A percentile compares a stretch with the other conserved stretches of the same genome.
These are phyloP conservation scores for Phytophthora syringae DNA, from an alignment of 352 stramenopile species.

Conservation along the genomic window DNA sequence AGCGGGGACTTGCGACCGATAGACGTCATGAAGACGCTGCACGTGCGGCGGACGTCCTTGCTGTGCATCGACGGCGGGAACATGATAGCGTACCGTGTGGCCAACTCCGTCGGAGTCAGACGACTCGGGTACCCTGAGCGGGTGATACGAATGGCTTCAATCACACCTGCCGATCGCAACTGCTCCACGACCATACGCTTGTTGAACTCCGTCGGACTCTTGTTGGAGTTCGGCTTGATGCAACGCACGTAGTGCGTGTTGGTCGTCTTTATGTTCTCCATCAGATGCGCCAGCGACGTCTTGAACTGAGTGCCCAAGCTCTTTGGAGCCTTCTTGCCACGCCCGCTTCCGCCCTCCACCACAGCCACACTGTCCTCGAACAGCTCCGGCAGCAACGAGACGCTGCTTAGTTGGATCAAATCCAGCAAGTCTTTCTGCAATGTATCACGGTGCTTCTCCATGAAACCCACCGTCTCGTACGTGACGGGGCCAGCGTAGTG, in stretches of 20 bases:
- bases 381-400: conserved; percentile 70
- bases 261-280: conserved; percentile 88
- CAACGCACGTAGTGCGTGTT: conserved; percentile 91
- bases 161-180: conserved; percentile 90
- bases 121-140: conserved; percentile 92
- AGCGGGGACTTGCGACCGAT: conserved; percentile 85
- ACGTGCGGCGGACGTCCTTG: conserved; percentile 77
- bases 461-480: conserved; percentile 95
- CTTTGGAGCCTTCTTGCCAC: conserved; percentile 69
- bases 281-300: conserved; percentile 77
- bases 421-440: conserved; percentile 96
- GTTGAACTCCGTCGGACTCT: conserved; percentile 87
- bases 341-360: conserved; percentile 43
- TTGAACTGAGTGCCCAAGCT: conserved; percentile 89
- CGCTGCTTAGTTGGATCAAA: conserved; percentile 78
- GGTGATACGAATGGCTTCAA: conserved; percentile 93
- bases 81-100: conserved; percentile 89
- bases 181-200: conserved; percentile 93
- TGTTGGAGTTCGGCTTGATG: conserved; percentile 91
- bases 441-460: conserved; percentile 97
- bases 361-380: conserved; percentile 71
- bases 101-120: conserved; percentile 84
- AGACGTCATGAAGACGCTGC: conserved; percentile 79
- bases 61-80: conserved; percentile 90
- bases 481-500: conserved; percentile 96